A percentile compares a stretch with the other conserved stretches of the same genome.
Evolutionary conservation across 2,329 filamentous ascomycete species (phyloP).

Genomic region (Sporothrix brunneoviolacea): DNA sequence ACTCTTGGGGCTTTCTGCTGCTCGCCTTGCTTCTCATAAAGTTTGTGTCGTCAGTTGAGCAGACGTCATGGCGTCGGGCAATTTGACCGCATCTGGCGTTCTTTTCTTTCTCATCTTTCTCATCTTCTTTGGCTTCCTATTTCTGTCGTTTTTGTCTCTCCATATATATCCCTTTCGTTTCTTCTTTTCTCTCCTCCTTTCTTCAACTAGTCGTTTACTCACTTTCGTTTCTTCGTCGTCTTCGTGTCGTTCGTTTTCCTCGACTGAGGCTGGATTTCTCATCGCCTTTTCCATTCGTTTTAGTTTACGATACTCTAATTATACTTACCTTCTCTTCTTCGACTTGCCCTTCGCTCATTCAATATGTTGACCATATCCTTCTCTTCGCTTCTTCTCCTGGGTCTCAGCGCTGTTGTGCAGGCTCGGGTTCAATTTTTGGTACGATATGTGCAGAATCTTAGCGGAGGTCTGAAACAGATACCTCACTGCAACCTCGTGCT

Average conservation of each 20-base stretch:
- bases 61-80: no score
- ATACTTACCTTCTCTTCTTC: neutral
- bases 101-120: neutral
- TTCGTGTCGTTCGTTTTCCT: no score
- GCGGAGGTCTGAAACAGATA: neutral
- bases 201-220: no score
- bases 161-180: neutral
- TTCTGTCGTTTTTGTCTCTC: neutral
- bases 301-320: neutral
- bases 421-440: conserved; percentile 14
- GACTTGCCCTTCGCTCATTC: neutral
- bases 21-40: no score
- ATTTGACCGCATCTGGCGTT: no score
- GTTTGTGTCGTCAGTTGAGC: no score
- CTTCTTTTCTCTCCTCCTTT: no score
- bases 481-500: conserved; percentile 30
- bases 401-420: conserved; percentile 11
- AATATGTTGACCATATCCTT: neutral
- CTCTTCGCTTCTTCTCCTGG: conserved; percentile 5
- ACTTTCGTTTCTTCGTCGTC: neutral
- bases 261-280: neutral
- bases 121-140: neutral
- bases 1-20: no score
- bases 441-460: neutral
- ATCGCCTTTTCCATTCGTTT: neutral